These are phyloP conservation scores for Xylaria scruposa DNA, from an alignment of 495 filamentous ascomycete species.

Conservation along the genomic window DNA sequence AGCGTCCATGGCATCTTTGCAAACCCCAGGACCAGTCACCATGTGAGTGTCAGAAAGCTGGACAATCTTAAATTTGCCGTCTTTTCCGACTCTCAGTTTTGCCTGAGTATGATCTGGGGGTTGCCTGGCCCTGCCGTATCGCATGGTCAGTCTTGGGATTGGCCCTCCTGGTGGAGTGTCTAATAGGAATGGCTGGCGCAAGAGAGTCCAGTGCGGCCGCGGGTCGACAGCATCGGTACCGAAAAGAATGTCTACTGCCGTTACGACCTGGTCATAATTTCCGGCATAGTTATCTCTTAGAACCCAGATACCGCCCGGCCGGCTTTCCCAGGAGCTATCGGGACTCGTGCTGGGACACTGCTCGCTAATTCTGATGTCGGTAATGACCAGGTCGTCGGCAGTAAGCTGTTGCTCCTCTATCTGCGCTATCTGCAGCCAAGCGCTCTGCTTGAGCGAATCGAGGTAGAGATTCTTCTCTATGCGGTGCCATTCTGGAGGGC, in stretches of 20 bases:
- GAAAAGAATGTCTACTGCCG: slow-evolving; percentile 45
- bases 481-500: slow-evolving; percentile 14
- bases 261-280: slow-evolving; percentile 38
- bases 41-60: slow-evolving; percentile 49
- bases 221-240: slow-evolving; percentile 44
- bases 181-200: slow-evolving; percentile 44
- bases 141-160: slow-evolving; percentile 46
- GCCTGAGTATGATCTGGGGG: slow-evolving; percentile 33
- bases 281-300: slow-evolving; percentile 41
- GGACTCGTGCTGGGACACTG: slow-evolving; percentile 31
- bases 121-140: slow-evolving; percentile 41
- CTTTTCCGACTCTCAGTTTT: slow-evolving; percentile 38
- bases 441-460: neutral
- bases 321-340: slow-evolving; percentile 41
- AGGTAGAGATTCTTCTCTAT: slow-evolving; percentile 39
- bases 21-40: slow-evolving; percentile 45
- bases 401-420: slow-evolving; percentile 41
- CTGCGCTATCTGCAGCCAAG: slow-evolving; percentile 37
- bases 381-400: slow-evolving; percentile 39
- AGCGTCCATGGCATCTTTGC: slow-evolving; percentile 49
- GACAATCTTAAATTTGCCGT: slow-evolving; percentile 49
- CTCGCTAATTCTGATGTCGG: slow-evolving; percentile 42
- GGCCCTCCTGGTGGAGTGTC: slow-evolving; percentile 41
- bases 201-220: slow-evolving; percentile 45
- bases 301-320: slow-evolving; percentile 47